These are phyloP conservation scores for sorghum (Sorghum bicolor) DNA, from an alignment of 176 grass and related monocot genomes.

Conservation along the genomic window Sorghum_bicolor_NCBIv3 NC_012871.2:71089501-71090000, in stretches of 20 bases:
- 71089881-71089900: constrained; percentile 10
- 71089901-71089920: constrained; percentile 8
- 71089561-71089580: constrained; percentile 25
- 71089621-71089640: constrained; percentile 4
- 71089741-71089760: constrained; percentile 29
- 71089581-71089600: constrained; percentile 22
- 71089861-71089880: constrained; percentile 28
- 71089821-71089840: constrained; percentile 8
- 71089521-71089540: background rate
- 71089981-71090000: constrained; percentile 15
- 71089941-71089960: background rate
- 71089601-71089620: constrained; percentile 25
- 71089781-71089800: background rate
- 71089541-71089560: constrained; percentile 12
- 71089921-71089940: background rate
- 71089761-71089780: constrained; percentile 37
- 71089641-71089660: constrained; percentile 51
- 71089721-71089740: constrained; percentile 18
- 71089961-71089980: constrained; percentile 11
- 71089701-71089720: background rate
- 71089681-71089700: constrained; percentile 32
- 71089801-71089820: constrained; percentile 20
- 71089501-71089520: constrained; percentile 6
- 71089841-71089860: constrained; percentile 7
- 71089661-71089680: constrained; percentile 44